Evolutionary conservation across 805 yeast species (phyloP).

Genomic region (Myxozyma geophila): DNA sequence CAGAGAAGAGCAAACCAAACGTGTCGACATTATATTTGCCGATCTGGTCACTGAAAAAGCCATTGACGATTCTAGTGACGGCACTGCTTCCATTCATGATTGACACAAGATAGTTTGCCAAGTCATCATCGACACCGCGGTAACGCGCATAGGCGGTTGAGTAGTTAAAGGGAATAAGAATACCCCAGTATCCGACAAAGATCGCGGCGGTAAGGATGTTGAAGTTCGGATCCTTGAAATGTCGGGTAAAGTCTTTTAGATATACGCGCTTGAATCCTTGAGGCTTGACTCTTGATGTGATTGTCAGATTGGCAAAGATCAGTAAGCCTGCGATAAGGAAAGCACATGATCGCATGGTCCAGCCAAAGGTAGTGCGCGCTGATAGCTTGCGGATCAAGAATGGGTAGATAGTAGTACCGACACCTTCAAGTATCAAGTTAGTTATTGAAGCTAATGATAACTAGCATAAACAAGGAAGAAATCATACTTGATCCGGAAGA

Average conservation of each 20-base stretch:
- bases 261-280: conserved; percentile 4
- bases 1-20: conserved; percentile 50
- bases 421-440: conserved; percentile 35
- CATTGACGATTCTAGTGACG: conserved; percentile 60
- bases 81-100: conserved; percentile 39
- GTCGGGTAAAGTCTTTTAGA: conserved; percentile 7
- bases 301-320: conserved; percentile 35
- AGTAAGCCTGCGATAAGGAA: conserved; percentile 49
- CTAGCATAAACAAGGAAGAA: background rate
- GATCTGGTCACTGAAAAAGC: conserved; percentile 55
- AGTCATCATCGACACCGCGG: conserved; percentile 30
- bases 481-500: conserved; percentile 53
- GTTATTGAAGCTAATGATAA: background rate
- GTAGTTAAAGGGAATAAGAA: conserved; percentile 44
- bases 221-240: conserved; percentile 6
- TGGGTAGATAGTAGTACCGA: conserved; percentile 58
- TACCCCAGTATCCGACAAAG: conserved; percentile 41
- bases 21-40: conserved; percentile 64
- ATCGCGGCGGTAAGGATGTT: conserved; percentile 36
- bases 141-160: conserved; percentile 40
- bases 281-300: conserved; percentile 38
- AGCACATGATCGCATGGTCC: conserved; percentile 58
- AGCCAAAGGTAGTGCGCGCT: conserved; percentile 50
- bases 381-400: conserved; percentile 45
- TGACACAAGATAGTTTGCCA: conserved; percentile 27